Base-by-base conservation (phyloP, 1,284 basidiomycete genomes). In the Sporisorium reilianum region DNA sequence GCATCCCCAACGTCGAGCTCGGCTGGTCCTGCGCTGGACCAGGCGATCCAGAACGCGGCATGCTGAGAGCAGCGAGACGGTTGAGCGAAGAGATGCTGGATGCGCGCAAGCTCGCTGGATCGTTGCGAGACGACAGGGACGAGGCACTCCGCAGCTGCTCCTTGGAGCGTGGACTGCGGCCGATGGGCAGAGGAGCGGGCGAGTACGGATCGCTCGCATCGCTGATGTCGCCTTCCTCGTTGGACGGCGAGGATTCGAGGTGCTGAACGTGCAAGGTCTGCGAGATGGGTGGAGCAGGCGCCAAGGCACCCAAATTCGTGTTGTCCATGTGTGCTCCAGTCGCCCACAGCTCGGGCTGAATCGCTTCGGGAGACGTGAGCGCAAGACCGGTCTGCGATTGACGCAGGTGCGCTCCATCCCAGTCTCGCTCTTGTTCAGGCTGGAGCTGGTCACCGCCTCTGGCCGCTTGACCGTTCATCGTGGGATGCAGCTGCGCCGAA, bases 171-270 rank as follows among this genome's bases (percentile, higher is more conserved):
- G 61, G 61, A 28, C 61, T 70, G 26, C 67, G 55, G n/a, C 67
- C 67, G 32, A 70, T 56, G 10, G 67, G 67, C 30, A 57, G 16
- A 23, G 67, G 67, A 4, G 67, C 67, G 5, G 61, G 67, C 42
- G 67, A 70, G 56, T 70, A 70, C 1, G 67, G 67, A 34, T 70
- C 67, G 44, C 61, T 64, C 20, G 53, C 56, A 14, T 59, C 56
- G 34, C 61, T 64, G 30, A 16, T 41, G 12, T 52, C 32, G 11
- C 48, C 52, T 25, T 25, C 55, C 30, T 70, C 56, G 9, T 70
- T 26, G 3, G 55, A 59, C 1, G 66, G 52, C 1, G 66, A 63
- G 12, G 66, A 63, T 20, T 62, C 60, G 41, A 42, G 20, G 25
- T 68, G 66, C 40, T 58, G 58, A 6, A 68, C 40, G 32, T 58